Evolutionary conservation across 2,329 filamentous ascomycete genomes (phyloP), one percentile per base, ranked within the genome.

Genomic region (Dactylella cylindrospora): DNA sequence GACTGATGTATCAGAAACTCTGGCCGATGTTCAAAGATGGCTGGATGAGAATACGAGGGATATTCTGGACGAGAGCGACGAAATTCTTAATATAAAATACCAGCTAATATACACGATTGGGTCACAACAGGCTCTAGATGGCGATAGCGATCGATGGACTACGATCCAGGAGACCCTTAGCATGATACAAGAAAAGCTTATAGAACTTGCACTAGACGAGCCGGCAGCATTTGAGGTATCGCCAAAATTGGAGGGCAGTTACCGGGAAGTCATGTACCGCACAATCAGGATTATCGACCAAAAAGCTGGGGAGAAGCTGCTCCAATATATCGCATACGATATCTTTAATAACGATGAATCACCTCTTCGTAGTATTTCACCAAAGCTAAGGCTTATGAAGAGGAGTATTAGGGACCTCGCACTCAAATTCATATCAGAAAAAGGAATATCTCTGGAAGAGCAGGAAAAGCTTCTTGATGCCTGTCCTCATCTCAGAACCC

Each of bases 31-130:
- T 0, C 77, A 81, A n/a, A 19, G 71, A 0, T 78, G 76, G 62
- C 72, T 84, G 1, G 70, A 78, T 23, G 10, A 43, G 0, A 59
- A 70, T 1, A 74, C 77, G 0, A 73, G 81, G 0, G 82, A 84
- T 60, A 75, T 86, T 1, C 73, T 86, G 0, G 83, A 86, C 53
- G 82, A 86, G 69, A 82, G 79, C 31, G 84, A 86, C 40, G 81
- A 85, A 53, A 81, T 80, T 49, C 79, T 85, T 35, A 80, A 76
- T 35, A 75, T 78, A 3, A 80, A 78, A 39, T 84, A 83, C 31
- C 81, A 86, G 66, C 70, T 85, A 0, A 74, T 85, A 1, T 85
- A 86, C 54, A 84, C 82, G 0, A 78, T 84, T 66, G 83, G 82
- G 0, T 60, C 68, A 0, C 79, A 83, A 54, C 67, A 69, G 1